phyloP scores from a whole-genome alignment of 164 flowering plant genomes.

The Piper betle region DNA sequence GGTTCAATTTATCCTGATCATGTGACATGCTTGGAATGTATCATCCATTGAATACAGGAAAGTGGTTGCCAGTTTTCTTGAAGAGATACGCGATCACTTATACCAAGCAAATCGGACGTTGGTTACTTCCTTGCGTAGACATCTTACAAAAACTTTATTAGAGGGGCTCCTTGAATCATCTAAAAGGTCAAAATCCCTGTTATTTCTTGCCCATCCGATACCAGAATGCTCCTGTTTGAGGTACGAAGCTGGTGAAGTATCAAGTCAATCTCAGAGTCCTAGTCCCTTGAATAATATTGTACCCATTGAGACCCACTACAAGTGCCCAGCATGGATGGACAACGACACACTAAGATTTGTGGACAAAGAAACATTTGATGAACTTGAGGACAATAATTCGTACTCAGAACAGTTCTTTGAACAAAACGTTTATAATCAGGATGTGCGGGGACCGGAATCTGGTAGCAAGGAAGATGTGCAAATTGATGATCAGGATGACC shows the following conservation, averaged over 20 bases:
- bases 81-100: constrained; percentile 47
- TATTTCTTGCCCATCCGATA: constrained; percentile 75
- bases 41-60: constrained; percentile 28
- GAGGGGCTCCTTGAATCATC: constrained; percentile 53
- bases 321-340: constrained; percentile 77
- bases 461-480: constrained; percentile 56
- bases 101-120: constrained; percentile 76
- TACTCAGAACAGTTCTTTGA: constrained; percentile 38
- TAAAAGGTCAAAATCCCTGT: constrained; percentile 34
- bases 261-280: constrained; percentile 20
- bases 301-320: constrained; percentile 28
- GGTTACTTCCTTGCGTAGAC: constrained; percentile 56
- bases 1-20: neutral
- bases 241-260: constrained; percentile 8
- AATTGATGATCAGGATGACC: constrained; percentile 81
- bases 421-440: constrained; percentile 20
- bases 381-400: constrained; percentile 55
- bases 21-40: neutral
- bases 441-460: constrained; percentile 30
- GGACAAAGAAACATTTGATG: constrained; percentile 53
- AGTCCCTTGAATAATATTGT: constrained; percentile 14
- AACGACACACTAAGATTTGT: constrained; percentile 7
- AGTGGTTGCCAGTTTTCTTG: constrained; percentile 36
- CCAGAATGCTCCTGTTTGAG: constrained; percentile 80
- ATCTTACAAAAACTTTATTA: constrained; percentile 36